Evolutionary conservation across 2,329 filamentous ascomycete species (phyloP).

Genomic region (Ophiostoma novo-ulmi): DNA sequence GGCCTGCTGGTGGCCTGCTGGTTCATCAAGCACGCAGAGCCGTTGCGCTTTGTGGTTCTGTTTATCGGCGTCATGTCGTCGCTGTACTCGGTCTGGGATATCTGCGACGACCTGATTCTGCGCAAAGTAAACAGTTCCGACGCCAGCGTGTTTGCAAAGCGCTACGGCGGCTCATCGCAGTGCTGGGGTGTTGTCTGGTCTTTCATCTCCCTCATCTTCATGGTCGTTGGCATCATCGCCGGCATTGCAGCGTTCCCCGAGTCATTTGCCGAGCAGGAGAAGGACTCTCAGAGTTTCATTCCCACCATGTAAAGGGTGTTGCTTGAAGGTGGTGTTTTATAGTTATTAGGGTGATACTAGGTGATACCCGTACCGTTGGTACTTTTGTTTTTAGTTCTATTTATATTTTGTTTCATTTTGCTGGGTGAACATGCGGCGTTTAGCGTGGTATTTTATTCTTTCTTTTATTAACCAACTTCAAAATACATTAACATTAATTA

Average conservation of each 20-base stretch:
- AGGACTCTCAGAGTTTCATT: slow-evolving; percentile 64
- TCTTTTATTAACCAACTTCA: background rate
- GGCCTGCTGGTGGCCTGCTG: slow-evolving; percentile 68
- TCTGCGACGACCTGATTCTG: slow-evolving; percentile 75
- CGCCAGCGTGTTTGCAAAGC: slow-evolving; percentile 70
- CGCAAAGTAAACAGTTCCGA: slow-evolving; percentile 77
- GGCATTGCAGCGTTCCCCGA: slow-evolving; percentile 72
- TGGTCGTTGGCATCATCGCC: slow-evolving; percentile 68
- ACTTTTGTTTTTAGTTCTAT: background rate
- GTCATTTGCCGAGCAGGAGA: slow-evolving; percentile 61
- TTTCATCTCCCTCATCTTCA: slow-evolving; percentile 64
- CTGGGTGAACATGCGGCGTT: background rate
- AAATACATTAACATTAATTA: slow-evolving; percentile 2
- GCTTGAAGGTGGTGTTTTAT: background rate
- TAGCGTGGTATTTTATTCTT: background rate
- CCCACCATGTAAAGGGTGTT: slow-evolving; percentile 34
- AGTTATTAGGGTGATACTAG: background rate
- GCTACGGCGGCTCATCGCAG: slow-evolving; percentile 72
- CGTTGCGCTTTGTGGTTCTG: slow-evolving; percentile 62
- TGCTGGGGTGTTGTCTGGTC: slow-evolving; percentile 80
- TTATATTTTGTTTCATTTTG: background rate
- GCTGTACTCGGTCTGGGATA: slow-evolving; percentile 79
- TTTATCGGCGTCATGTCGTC: slow-evolving; percentile 81
- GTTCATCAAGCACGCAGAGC: slow-evolving; percentile 73
- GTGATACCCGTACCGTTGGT: slow-evolving; percentile 7